phyloP scores from a whole-genome alignment of 805 yeast species.

The Lachancea lanzarotensis region DNA sequence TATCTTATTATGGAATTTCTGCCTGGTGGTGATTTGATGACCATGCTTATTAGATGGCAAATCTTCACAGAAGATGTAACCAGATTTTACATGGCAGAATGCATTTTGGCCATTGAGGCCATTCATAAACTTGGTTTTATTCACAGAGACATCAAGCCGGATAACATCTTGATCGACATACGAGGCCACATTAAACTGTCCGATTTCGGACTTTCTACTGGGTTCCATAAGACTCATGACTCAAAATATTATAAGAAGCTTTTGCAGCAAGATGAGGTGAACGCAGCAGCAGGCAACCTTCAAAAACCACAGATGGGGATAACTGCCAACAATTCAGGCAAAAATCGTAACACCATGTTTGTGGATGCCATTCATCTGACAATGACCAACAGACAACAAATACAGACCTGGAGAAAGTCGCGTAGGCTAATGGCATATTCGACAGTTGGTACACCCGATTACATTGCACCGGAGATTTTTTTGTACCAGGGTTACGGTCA shows the following conservation, averaged over 20 bases:
- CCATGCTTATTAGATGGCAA: slow-evolving; percentile 92
- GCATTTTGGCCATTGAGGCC: slow-evolving; percentile 91
- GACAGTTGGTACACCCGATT: slow-evolving; percentile 94
- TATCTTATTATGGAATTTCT: slow-evolving; percentile 92
- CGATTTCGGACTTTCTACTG: slow-evolving; percentile 84
- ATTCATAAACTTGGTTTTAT: slow-evolving; percentile 89
- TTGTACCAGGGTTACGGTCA: slow-evolving; percentile 92
- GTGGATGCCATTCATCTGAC: slow-evolving; percentile 94
- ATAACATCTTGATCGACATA: slow-evolving; percentile 83
- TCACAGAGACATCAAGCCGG: slow-evolving; percentile 97
- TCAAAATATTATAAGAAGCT: slow-evolving; percentile 78
- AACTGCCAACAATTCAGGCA: slow-evolving; percentile 13
- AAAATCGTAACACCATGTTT: slow-evolving; percentile 69
- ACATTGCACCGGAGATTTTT: slow-evolving; percentile 92
- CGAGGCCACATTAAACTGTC: slow-evolving; percentile 75
- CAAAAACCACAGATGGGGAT: slow-evolving; percentile 32
- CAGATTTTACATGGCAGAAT: slow-evolving; percentile 91
- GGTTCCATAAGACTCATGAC: slow-evolving; percentile 91
- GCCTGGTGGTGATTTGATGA: slow-evolving; percentile 87
- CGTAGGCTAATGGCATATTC: slow-evolving; percentile 91
- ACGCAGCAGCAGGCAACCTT: slow-evolving; percentile 25
- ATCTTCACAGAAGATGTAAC: slow-evolving; percentile 90
- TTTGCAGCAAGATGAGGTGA: slow-evolving; percentile 53
- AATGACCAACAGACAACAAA: slow-evolving; percentile 89
- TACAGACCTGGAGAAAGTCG: slow-evolving; percentile 93